Base-by-base conservation (phyloP, 345 rosid species). In the Adansonia digitata region DNA sequence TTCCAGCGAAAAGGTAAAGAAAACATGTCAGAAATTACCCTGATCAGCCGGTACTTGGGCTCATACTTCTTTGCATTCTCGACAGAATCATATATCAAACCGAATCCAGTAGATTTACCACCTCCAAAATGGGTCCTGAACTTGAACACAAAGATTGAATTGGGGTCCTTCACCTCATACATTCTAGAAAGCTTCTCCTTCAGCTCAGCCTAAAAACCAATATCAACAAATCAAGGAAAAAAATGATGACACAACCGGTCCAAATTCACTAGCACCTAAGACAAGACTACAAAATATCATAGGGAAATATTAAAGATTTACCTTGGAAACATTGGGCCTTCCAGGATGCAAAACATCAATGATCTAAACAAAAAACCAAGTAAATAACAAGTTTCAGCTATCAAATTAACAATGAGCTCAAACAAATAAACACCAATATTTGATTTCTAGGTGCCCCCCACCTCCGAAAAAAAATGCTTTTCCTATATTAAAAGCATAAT, bases 101-200 rank as follows among this genome's bases (percentile, higher is more conserved):
- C 99, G 75, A 95, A 95, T 0, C 99, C 99, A 1, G 98, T 91
- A 9, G 99, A 95, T 80, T 95, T 95, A 29, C 99, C 99, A 74
- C 99, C 99, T 74, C 99, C 99, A 82, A 95, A 95, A 65, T 90
- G 93, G 26, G 99, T 95, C 75, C 97, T 84, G 85, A 95, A 95
- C 90, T 95, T 93, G 83, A 95, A 95, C 14, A 93, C 98, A 69
- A 95, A 95, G 80, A 95, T 95, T 0, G 98, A 80, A 64, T 93
- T 93, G 2, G 92, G 85, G 80, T 95, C 98, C 81, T 90, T 95
- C 20, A 95, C 99, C 56, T 91, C 97, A 22, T 95, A 95, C 90
- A 95, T 85, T 68, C 81, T 84, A 1, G 86, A 82, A 20, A 95
- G 83, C 89, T 91, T 95, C 82, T 93, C 97, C 89, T 91, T 93